phyloP scores from a whole-genome alignment of 2,329 filamentous ascomycete species.

The Colletotrichum higginsianum region DNA sequence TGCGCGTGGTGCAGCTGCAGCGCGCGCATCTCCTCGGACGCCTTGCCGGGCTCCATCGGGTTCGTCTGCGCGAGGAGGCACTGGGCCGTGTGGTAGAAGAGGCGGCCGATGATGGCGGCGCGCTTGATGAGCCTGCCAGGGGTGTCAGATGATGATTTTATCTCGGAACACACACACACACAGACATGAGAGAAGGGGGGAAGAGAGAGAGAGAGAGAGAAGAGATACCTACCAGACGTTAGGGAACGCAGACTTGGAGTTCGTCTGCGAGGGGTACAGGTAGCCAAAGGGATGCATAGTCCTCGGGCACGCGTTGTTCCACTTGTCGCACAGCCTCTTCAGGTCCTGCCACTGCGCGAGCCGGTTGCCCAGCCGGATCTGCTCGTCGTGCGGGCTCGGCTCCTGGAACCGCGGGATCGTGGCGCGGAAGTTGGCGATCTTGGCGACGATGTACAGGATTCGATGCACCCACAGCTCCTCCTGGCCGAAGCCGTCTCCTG shows the following conservation, averaged over 20 bases:
- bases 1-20: constrained; percentile 83
- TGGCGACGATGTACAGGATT: constrained; percentile 90
- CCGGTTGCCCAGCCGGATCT: constrained; percentile 74
- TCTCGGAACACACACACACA: too few relatives aligned
- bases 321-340: constrained; percentile 86
- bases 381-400: constrained; percentile 72
- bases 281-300: constrained; percentile 92
- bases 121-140: constrained; percentile 81
- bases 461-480: constrained; percentile 92
- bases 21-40: constrained; percentile 76
- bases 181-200: neutral
- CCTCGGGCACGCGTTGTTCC: constrained; percentile 83
- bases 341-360: constrained; percentile 84
- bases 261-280: constrained; percentile 77
- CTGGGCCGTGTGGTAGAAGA: constrained; percentile 92
- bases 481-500: constrained; percentile 58
- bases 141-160: neutral
- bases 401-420: constrained; percentile 75
- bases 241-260: constrained; percentile 82
- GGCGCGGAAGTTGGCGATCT: constrained; percentile 87
- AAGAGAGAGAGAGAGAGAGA: neutral
- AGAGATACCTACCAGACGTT: constrained; percentile 79
- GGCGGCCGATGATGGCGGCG: constrained; percentile 82
- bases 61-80: constrained; percentile 86
- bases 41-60: constrained; percentile 74